A percentile compares a stretch with the other conserved stretches of the same genome.
Conservation (phyloP, 768 basidiomycete species). For the Tephrocybe sp. region DNA sequence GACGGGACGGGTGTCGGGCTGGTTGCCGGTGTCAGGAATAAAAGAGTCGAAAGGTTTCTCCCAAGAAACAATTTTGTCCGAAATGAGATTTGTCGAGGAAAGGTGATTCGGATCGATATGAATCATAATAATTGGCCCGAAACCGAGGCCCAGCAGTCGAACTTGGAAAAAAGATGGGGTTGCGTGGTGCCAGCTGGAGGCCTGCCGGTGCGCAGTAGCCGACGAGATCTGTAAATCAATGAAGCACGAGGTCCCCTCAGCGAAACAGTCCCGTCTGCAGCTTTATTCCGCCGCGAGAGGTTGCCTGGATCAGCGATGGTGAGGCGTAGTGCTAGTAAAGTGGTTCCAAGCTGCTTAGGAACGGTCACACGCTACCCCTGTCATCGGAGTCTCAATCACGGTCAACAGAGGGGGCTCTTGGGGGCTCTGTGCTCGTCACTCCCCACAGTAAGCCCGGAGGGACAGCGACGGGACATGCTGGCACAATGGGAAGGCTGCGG, state of each 20-base stretch:
- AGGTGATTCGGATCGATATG: conserved; percentile 53
- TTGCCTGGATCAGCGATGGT: conserved; percentile 5
- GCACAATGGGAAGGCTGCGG: not conserved
- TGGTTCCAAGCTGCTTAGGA: conserved; percentile 13
- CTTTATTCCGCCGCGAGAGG: not conserved
- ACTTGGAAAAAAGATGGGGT: conserved; percentile 9
- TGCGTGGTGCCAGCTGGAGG: conserved; percentile 15
- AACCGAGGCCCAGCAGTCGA: conserved; percentile 13
- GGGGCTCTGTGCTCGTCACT: no score
- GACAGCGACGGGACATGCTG: not conserved
- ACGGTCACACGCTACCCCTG: conserved; percentile 17
- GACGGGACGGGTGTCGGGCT: conserved; percentile 7
- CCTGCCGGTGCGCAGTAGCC: conserved; percentile 4
- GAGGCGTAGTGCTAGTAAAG: conserved; percentile 11
- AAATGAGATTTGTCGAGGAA: conserved; percentile 23
- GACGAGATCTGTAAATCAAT: conserved; percentile 2
- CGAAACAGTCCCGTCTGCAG: not conserved
- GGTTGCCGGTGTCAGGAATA: conserved; percentile 3
- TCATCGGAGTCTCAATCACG: conserved; percentile 17
- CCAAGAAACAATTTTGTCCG: conserved; percentile 19
- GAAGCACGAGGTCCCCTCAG: not conserved
- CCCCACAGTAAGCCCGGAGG: not conserved
- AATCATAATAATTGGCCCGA: conserved; percentile 37
- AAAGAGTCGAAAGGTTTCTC: conserved; percentile 15
- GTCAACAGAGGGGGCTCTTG: no score